Base-by-base conservation (phyloP, 1,139 yeast genomes). In the Pichia kudriavzevii region DNA sequence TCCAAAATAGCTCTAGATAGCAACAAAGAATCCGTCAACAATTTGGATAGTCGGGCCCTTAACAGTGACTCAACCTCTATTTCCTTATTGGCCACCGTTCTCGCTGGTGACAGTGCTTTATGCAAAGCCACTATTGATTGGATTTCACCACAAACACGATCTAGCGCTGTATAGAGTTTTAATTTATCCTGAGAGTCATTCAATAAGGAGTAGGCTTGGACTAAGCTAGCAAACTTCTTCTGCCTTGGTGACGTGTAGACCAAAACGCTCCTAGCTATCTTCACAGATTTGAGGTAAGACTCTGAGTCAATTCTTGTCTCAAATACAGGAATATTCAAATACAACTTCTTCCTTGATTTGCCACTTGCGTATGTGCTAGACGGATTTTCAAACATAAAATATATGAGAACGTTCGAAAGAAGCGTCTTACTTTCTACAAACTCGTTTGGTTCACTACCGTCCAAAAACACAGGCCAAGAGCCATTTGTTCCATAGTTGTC, bases 391-490 rank as follows among this genome's bases (percentile, higher is more conserved):
- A 45, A 49, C 5, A 51, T 23, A 22, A 52, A 38, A 30, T 46
- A 44, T 30, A 55, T 41, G 4, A 53, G 44, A n/a, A 56, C 49
- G 14, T 50, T 43, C n/a, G 54, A 45, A 28, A 54, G 30, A 12
- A 53, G 39, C 31, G 49, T 44, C 24, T 40, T 43, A 9, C 30
- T 19, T 7, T 23, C 20, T 16, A 38, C 17, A 19, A 46, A 43
- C 2, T 32, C 22, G 5, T 30, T 31, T 3, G 46, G 41, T 12
- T 37, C 38, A 18, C 42, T 39, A 6, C 50, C 46, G 16, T 35
- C 78, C 22, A 84, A 58, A 93, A 95, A 85, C 1, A 94, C 91
- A 2, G 94, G 91, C 95, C 95, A 84, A 13, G 42, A 42, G 3
- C 33, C 26, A 4, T 20, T 33, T 5, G 62, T 53, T 8, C 65